These are phyloP conservation scores for Balansia obtecta DNA, from an alignment of 2,329 filamentous ascomycete genomes.

Conservation along the genomic window DNA sequence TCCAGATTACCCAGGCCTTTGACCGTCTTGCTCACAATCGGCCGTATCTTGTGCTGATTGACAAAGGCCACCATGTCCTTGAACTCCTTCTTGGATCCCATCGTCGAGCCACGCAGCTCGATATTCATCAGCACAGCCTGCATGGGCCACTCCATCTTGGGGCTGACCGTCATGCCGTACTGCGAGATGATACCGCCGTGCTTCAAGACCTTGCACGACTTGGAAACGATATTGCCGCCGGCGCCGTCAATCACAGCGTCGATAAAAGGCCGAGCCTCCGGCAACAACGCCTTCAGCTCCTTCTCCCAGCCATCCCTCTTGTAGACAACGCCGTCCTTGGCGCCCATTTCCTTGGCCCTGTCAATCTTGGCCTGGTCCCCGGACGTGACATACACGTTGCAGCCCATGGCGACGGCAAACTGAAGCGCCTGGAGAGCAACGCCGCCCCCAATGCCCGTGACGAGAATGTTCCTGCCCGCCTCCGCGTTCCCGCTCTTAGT, in stretches of 20 bases:
- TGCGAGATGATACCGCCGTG: slow-evolving; percentile 69
- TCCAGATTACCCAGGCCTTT: slow-evolving; percentile 62
- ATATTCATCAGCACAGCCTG: slow-evolving; percentile 74
- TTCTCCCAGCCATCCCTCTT: slow-evolving; percentile 71
- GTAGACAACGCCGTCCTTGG: slow-evolving; percentile 72
- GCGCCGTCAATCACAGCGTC: slow-evolving; percentile 88
- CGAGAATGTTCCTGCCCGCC: slow-evolving; percentile 59
- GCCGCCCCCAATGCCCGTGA: slow-evolving; percentile 88
- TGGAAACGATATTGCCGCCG: slow-evolving; percentile 70
- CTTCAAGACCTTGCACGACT: slow-evolving; percentile 58
- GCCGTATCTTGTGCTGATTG: slow-evolving; percentile 55
- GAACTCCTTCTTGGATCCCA: slow-evolving; percentile 87
- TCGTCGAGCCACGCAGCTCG: slow-evolving; percentile 74
- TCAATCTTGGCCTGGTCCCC: slow-evolving; percentile 64
- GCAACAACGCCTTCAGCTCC: slow-evolving; percentile 51
- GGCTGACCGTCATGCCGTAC: slow-evolving; percentile 84
- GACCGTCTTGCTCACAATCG: slow-evolving; percentile 64
- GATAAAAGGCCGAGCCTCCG: slow-evolving; percentile 51
- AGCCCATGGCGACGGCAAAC: slow-evolving; percentile 64
- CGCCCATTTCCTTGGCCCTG: slow-evolving; percentile 59
- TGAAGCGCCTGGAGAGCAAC: slow-evolving; percentile 73
- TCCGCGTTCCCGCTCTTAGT: slow-evolving; percentile 54
- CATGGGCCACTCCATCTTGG: slow-evolving; percentile 83
- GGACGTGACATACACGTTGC: slow-evolving; percentile 72
- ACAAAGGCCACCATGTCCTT: slow-evolving; percentile 84